Percentiles rank a stretch among this genome's conserved stretches.
Conservation (phyloP, 2,329 filamentous ascomycete species). For the Orbilia blumenaviensis region DNA sequence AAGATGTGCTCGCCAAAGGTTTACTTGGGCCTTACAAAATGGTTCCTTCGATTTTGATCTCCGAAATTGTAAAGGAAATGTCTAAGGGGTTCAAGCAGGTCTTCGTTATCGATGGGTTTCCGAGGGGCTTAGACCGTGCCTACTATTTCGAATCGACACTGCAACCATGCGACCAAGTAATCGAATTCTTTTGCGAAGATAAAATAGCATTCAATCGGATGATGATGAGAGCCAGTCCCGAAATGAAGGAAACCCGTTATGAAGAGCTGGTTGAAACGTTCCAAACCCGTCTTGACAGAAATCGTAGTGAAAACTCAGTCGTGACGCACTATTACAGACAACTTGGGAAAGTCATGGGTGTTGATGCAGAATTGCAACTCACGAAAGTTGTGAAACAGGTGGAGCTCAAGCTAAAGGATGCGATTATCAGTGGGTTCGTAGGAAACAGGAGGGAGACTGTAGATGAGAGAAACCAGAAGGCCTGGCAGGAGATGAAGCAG, state of each 20-base stretch:
- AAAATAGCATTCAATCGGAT: not conserved
- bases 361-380: slow-evolving; percentile 19
- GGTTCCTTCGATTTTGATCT: slow-evolving; percentile 35
- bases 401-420: slow-evolving; percentile 30
- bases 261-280: not conserved
- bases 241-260: not conserved
- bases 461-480: slow-evolving; percentile 21
- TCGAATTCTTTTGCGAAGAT: slow-evolving; percentile 23
- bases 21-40: slow-evolving; percentile 38
- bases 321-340: slow-evolving; percentile 20
- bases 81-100: slow-evolving; percentile 33
- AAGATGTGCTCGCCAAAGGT: slow-evolving; percentile 27
- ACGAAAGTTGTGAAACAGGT: slow-evolving; percentile 8
- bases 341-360: slow-evolving; percentile 29
- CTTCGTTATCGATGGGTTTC: slow-evolving; percentile 39
- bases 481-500: slow-evolving; percentile 10
- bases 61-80: slow-evolving; percentile 33
- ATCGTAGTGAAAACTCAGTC: slow-evolving; percentile 12
- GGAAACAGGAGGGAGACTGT: slow-evolving; percentile 15
- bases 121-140: slow-evolving; percentile 17
- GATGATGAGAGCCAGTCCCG: not conserved
- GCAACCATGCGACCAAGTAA: slow-evolving; percentile 29
- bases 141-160: slow-evolving; percentile 24
- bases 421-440: slow-evolving; percentile 19
- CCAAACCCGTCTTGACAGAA: not conserved